Percentiles rank a stretch among this genome's conserved stretches.
These are phyloP conservation scores for Petunia hybrid DNA, from an alignment of 305 asterid species.

Conservation along the genomic window DNA sequence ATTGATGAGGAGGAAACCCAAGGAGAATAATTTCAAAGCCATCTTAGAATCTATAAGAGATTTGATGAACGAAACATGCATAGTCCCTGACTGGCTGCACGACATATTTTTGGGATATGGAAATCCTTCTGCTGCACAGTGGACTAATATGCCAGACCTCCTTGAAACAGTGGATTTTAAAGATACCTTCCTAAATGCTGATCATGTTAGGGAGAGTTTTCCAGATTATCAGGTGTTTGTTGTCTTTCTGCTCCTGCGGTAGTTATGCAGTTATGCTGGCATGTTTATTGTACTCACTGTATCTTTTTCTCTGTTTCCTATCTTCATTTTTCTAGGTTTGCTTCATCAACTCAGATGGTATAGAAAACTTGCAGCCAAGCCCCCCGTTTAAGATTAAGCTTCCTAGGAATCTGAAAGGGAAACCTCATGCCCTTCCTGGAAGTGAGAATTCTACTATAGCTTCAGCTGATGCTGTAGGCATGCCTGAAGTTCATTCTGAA, in stretches of 20 bases:
- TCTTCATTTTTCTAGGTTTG: slow-evolving; percentile 62
- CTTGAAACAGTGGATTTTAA: slow-evolving; percentile 86
- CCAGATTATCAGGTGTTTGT: slow-evolving; percentile 78
- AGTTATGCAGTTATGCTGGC: slow-evolving; percentile 20
- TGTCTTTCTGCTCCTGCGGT: slow-evolving; percentile 1
- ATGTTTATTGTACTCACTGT: slow-evolving; percentile 27
- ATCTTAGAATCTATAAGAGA: slow-evolving; percentile 97
- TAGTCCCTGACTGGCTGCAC: slow-evolving; percentile 98
- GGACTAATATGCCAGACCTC: slow-evolving; percentile 94
- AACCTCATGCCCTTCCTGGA: slow-evolving; percentile 67
- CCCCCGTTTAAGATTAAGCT: slow-evolving; percentile 82
- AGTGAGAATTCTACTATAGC: slow-evolving; percentile 54
- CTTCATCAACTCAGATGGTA: slow-evolving; percentile 76
- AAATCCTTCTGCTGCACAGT: slow-evolving; percentile 94
- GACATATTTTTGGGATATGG: slow-evolving; percentile 99
- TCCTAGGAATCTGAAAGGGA: slow-evolving; percentile 68
- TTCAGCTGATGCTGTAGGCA: slow-evolving; percentile 44
- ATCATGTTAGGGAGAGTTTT: slow-evolving; percentile 87
- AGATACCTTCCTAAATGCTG: slow-evolving; percentile 89
- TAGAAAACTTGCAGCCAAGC: slow-evolving; percentile 62
- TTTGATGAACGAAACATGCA: slow-evolving; percentile 98
- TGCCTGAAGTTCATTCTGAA: slow-evolving; percentile 53
- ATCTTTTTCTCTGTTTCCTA: slow-evolving; percentile 31
- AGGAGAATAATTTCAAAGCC: slow-evolving; percentile 98
- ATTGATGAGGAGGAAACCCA: slow-evolving; percentile 97